Conservation (phyloP, 2,329 filamentous ascomycete species). For the Penicillium sp. region DNA sequence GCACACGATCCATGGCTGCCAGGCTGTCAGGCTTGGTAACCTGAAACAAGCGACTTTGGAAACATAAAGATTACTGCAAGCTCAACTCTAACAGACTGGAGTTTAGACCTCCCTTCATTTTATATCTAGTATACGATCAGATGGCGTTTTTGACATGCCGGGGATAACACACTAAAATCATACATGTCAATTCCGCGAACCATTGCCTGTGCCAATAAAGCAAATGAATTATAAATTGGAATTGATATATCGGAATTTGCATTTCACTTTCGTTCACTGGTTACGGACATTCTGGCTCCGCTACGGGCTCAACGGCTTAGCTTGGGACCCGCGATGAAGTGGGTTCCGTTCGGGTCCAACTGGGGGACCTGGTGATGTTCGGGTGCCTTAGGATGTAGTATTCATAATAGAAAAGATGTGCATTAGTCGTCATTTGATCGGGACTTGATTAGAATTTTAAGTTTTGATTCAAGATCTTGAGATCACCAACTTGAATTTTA, state of each 20-base stretch:
- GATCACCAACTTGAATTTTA: background rate
- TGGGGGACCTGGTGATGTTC: background rate
- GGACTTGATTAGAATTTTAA: background rate
- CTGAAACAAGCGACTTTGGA: conserved; percentile 15
- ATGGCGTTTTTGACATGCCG: background rate
- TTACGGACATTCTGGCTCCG: conserved; percentile 9
- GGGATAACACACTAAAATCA: background rate
- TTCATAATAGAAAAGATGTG: background rate
- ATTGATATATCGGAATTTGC: background rate
- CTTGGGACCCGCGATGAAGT: conserved; percentile 6
- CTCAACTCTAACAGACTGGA: background rate
- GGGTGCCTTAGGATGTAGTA: background rate
- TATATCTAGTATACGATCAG: conserved; percentile 8
- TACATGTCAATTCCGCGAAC: background rate
- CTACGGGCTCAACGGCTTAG: conserved; percentile 20
- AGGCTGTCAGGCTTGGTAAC: background rate
- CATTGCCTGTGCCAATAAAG: background rate
- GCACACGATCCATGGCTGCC: background rate
- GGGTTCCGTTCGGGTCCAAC: conserved; percentile 10
- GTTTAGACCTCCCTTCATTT: background rate
- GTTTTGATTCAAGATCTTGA: background rate
- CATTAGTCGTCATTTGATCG: background rate
- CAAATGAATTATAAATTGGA: background rate
- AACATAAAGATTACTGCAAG: background rate
- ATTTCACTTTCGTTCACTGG: conserved; percentile 1